Evolutionary conservation across 306 rosid genomes (phyloP).

Genomic region (Pyrus bretschneideri): DNA sequence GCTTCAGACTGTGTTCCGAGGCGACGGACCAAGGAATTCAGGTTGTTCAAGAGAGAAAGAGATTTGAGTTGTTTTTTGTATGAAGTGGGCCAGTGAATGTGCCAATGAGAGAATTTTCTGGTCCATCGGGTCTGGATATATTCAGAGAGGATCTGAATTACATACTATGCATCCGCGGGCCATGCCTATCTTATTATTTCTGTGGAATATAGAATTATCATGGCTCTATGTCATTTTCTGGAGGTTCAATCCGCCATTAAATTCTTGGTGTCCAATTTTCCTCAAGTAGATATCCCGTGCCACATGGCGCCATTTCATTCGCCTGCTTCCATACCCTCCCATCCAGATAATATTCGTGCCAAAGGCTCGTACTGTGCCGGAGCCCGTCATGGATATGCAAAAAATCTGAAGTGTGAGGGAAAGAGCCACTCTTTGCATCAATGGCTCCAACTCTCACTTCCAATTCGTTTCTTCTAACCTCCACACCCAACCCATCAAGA

Average conservation of each 20-base stretch:
- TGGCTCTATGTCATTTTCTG: constrained; percentile 13
- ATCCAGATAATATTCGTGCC: constrained; percentile 31
- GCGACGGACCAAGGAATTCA: too few species aligned
- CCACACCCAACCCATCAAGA: constrained; percentile 38
- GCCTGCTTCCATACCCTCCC: constrained; percentile 24
- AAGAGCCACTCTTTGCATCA: neutral
- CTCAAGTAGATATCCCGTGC: constrained; percentile 36
- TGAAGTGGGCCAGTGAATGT: too few species aligned
- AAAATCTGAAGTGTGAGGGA: constrained; percentile 6
- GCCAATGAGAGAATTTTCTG: too few species aligned
- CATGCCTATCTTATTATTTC: constrained; percentile 4
- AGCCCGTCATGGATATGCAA: neutral
- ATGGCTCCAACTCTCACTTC: constrained; percentile 81
- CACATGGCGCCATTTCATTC: constrained; percentile 58
- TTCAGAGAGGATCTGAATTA: too few species aligned
- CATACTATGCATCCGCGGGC: neutral
- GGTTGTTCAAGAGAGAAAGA: too few species aligned
- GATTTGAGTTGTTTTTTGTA: too few species aligned
- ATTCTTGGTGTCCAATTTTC: constrained; percentile 33
- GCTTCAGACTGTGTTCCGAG: too few species aligned
- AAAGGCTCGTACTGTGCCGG: constrained; percentile 1
- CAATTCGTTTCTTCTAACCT: constrained; percentile 49
- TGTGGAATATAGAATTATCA: neutral
- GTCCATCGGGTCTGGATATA: too few species aligned
- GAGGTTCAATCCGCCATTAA: neutral